Evolutionary conservation across 306 rosid species (phyloP).

Genomic region (Gynostemma pentaphyllum): DNA sequence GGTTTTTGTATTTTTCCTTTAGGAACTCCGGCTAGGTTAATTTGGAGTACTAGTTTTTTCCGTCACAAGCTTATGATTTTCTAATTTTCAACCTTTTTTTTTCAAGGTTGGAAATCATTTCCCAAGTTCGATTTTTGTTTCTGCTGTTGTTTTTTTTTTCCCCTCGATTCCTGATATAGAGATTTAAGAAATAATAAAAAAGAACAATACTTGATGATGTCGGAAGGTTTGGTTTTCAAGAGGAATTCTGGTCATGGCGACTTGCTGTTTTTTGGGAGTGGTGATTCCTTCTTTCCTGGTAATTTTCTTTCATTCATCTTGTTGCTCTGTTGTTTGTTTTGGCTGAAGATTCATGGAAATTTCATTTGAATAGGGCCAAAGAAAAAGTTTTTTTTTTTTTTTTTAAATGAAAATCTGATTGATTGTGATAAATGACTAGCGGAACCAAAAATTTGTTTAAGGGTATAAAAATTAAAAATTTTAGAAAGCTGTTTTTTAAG

Average conservation of each 20-base stretch:
- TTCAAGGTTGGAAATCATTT: no score
- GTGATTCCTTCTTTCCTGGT: conserved; percentile 65
- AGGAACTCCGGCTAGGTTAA: conserved; percentile 89
- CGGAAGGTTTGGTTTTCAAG: conserved; percentile 62
- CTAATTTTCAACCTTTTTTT: conserved; percentile 35
- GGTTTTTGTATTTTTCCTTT: conserved; percentile 91
- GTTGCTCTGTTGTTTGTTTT: background rate
- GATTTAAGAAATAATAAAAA: no score
- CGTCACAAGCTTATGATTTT: conserved; percentile 98
- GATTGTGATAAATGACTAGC: no score
- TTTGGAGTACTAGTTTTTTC: conserved; percentile 97
- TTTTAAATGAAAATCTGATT: no score
- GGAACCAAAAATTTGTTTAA: no score
- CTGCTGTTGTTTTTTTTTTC: no score
- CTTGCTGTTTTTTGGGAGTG: conserved; percentile 67
- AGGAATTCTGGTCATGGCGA: conserved; percentile 39
- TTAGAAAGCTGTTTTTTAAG: no score
- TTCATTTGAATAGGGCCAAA: background rate
- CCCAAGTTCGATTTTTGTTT: no score
- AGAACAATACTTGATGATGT: conserved; percentile 35
- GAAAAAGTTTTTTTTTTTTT: background rate
- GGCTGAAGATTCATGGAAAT: background rate
- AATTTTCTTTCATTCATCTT: background rate
- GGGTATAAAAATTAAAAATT: no score
- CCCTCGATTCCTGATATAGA: background rate